Evolutionary conservation across 495 filamentous ascomycete genomes (phyloP), one percentile per base, ranked within the genome.

Genomic region (Penicillium diatomitis): DNA sequence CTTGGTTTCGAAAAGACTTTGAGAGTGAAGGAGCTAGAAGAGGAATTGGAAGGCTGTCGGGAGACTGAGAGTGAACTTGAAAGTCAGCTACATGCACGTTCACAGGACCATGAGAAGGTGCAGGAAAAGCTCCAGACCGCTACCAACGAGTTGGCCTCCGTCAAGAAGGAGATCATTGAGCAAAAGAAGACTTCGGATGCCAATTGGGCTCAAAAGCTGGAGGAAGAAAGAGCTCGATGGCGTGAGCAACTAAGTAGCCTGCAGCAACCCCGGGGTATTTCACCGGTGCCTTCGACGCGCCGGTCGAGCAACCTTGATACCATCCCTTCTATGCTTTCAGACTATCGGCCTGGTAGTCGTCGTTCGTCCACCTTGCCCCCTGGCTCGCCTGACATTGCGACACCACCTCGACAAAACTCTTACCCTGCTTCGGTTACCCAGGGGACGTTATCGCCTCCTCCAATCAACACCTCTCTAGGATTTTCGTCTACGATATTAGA

Each of bases 191-290:
- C 76, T 4, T 79, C 68, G 62, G 83, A 87, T 51, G 67, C 77
- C 8, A 78, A 84, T 28, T 76, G 78, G 60, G 57, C 74, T 11
- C 79, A 80, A 39, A 76, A 78, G 37, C 57, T 86, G 0, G 81
- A 86, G 41, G 85, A 91, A 47, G 89, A 94, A 57, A 82, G 80
- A 47, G 66, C 71, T 6, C 89, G 83, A 63, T 90, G 84, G 82
- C 73, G 83, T 41, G 85, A 89, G 48, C 82, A 77, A 48, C 55
- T 65, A 44, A 42, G 63, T 51, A 58, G 70, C 56, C 55, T 72
- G 55, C 64, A 78, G 47, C 70, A 73, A 38, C 63, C 67, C 44
- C 70, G 73, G 31, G 75, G 68, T 32, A 64, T 74, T 33, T 73
- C 78, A 28, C 70, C 77, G 29, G 66, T 69, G 34, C 58, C 69